These are phyloP conservation scores for Microsporum canis DNA, from an alignment of 2,329 filamentous ascomycete species.

Conservation along the genomic window DNA sequence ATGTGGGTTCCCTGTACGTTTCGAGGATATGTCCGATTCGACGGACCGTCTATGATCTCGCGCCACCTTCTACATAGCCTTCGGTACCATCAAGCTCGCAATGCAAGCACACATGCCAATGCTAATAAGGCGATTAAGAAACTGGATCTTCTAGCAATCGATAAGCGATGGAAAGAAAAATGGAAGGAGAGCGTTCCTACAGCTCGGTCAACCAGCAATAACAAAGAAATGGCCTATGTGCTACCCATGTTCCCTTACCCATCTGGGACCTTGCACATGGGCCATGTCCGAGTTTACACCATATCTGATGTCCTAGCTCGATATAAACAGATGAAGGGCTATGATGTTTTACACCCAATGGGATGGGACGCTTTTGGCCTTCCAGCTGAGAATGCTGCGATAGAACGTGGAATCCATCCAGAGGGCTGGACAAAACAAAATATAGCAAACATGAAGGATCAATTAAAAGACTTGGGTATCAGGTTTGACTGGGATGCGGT, in stretches of 20 bases:
- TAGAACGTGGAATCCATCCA: slow-evolving; percentile 68
- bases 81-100: background rate
- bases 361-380: slow-evolving; percentile 90
- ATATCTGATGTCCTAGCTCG: slow-evolving; percentile 78
- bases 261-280: slow-evolving; percentile 74
- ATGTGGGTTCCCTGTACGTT: background rate
- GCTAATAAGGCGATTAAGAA: slow-evolving; percentile 8
- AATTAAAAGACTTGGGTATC: slow-evolving; percentile 67
- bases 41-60: background rate
- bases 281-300: slow-evolving; percentile 78
- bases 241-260: slow-evolving; percentile 92
- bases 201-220: slow-evolving; percentile 4
- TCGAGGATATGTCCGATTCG: background rate
- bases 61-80: background rate
- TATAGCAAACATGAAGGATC: slow-evolving; percentile 73
- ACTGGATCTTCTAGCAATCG: slow-evolving; percentile 38
- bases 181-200: slow-evolving; percentile 28
- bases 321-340: slow-evolving; percentile 62
- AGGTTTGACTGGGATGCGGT: slow-evolving; percentile 75
- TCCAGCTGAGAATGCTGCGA: slow-evolving; percentile 82
- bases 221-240: slow-evolving; percentile 48
- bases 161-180: slow-evolving; percentile 45
- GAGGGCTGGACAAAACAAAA: slow-evolving; percentile 69
- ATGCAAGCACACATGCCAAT: background rate
- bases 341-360: slow-evolving; percentile 73